Evolutionary conservation across 1,284 basidiomycete species (phyloP).

Genomic region (Malassezia psittaci): DNA sequence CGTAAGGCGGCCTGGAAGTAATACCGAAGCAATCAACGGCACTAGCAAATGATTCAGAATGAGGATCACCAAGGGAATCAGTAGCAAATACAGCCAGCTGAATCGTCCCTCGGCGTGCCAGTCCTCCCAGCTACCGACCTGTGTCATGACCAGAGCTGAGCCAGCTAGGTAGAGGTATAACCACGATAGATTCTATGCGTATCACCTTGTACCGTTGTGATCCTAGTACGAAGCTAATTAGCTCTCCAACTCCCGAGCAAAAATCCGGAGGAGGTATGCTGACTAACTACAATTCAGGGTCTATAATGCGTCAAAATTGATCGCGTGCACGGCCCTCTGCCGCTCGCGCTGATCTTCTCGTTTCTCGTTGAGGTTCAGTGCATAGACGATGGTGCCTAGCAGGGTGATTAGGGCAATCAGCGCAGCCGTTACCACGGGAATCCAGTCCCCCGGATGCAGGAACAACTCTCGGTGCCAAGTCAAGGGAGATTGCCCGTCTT

Average conservation of each 20-base stretch:
- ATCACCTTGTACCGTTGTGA: too few relatives aligned
- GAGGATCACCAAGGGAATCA: constrained; percentile 3
- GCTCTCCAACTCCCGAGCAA: too few relatives aligned
- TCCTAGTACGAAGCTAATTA: too few relatives aligned
- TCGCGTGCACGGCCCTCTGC: constrained; percentile 74
- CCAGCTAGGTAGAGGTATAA: too few relatives aligned
- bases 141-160: too few relatives aligned
- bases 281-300: background rate
- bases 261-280: background rate
- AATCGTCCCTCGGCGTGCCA: too few relatives aligned
- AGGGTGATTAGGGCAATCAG: constrained; percentile 65
- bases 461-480: constrained; percentile 83
- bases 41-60: constrained; percentile 8
- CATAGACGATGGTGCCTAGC: constrained; percentile 70
- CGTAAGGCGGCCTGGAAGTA: constrained; percentile 4
- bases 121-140: too few relatives aligned
- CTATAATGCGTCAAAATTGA: constrained; percentile 88
- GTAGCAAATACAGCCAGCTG: too few relatives aligned
- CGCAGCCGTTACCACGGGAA: constrained; percentile 85
- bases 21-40: background rate
- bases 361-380: constrained; percentile 81
- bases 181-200: too few relatives aligned
- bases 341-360: constrained; percentile 84
- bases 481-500: constrained; percentile 38
- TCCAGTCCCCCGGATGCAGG: constrained; percentile 89